Base-by-base conservation (phyloP, 164 flowering plant genomes). In the Magnolia changhungtana region DNA sequence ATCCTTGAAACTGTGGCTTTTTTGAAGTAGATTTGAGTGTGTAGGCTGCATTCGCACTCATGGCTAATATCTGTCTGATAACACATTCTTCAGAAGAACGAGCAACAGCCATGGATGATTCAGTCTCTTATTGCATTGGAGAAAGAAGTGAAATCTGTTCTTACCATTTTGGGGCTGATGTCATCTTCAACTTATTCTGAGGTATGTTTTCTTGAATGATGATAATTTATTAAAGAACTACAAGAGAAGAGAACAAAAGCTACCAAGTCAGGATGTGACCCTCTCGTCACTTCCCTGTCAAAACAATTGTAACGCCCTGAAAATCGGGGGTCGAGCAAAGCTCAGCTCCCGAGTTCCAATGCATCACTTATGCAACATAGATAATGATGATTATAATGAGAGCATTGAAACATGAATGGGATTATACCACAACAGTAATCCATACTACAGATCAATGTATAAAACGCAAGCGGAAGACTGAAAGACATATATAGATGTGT, bases 91-190 rank as follows among this genome's bases (percentile, higher is more conserved):
- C 61, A 55, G 61, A 55, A 55, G 61, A 55, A 55, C 75, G 90
- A 88, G 89, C 89, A 87, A 81, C 87, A 86, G 74, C 71, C 82
- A 67, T 78, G 83, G 20, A 11, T 69, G 64, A 69, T 89, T 72
- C 86, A 81, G 79, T 86, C 92, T 58, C 94, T 92, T 20, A 55
- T 72, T 14, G 91, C 89, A 76, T 31, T 91, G 51, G 88, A 87
- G 79, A 84, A 76, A 69, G 90, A 87, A 85, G 85, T 87, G 13
- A 89, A 78, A 81, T 76, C 78, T 63, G 90, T 89, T 81, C 78
- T 94, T 67, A 76, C 74, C 51, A 76, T 84, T 52, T 84, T 92
- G 50, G 98, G 98, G 61, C 77, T 96, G 84, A 80, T 90, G 58
- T 77, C 89, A 1, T 29, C 84, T 73, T 77, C 73, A 37, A 67